Conservation (phyloP, 164 flowering plant species). For the Saururus chinensis region DNA sequence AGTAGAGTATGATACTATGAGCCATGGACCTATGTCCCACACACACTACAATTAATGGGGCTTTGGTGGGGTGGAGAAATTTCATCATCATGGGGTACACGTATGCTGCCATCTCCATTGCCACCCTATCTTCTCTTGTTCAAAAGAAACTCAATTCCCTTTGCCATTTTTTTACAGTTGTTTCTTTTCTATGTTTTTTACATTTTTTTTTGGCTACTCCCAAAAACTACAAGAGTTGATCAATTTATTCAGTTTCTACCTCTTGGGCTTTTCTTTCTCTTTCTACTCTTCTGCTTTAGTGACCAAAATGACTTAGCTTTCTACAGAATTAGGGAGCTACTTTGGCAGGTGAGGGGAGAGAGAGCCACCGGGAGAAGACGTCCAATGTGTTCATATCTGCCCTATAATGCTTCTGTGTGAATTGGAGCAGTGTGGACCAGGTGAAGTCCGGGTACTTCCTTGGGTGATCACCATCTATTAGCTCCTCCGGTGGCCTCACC, state of each 20-base stretch:
- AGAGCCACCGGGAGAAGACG: slow-evolving; percentile 30
- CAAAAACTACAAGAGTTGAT: background rate
- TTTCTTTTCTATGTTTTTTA: too few relatives aligned
- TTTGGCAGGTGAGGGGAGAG: background rate
- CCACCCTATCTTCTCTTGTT: too few relatives aligned
- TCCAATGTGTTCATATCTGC: slow-evolving; percentile 53
- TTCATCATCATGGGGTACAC: too few relatives aligned
- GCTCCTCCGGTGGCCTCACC: slow-evolving; percentile 39
- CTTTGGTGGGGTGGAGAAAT: too few relatives aligned
- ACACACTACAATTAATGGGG: too few relatives aligned
- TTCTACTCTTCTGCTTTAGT: background rate
- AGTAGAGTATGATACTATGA: too few relatives aligned
- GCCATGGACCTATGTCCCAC: too few relatives aligned
- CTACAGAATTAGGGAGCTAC: background rate
- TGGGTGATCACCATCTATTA: slow-evolving; percentile 25
- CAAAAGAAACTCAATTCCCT: too few relatives aligned
- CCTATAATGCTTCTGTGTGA: slow-evolving; percentile 59
- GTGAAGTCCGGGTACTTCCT: slow-evolving; percentile 62
- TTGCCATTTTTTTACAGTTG: too few relatives aligned
- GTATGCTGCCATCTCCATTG: too few relatives aligned
- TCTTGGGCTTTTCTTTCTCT: too few relatives aligned
- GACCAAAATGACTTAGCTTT: background rate
- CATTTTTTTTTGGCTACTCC: background rate
- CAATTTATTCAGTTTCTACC: background rate
- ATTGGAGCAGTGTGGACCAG: slow-evolving; percentile 44